Percentiles rank a stretch among this genome's conserved stretches.
Conservation (phyloP, 768 basidiomycete species). For the Mycena maculata region DNA sequence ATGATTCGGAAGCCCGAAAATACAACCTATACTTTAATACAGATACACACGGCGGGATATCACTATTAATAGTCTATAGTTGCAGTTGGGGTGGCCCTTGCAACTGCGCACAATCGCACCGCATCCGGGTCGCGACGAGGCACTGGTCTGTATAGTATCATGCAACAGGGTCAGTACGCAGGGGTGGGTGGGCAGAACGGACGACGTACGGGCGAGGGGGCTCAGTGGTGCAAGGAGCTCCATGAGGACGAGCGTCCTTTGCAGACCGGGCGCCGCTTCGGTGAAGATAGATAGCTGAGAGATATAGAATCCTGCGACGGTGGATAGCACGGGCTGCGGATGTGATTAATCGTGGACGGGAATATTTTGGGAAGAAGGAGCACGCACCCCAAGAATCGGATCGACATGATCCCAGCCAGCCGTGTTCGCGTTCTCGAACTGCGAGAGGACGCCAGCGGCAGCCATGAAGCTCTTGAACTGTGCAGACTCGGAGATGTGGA, state of each 20-base stretch:
- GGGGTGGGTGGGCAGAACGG: background rate
- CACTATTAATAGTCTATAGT: too few relatives aligned
- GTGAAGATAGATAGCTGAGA: background rate
- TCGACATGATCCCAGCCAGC: conserved; percentile 5
- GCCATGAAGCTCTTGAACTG: conserved; percentile 16
- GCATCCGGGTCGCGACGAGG: background rate
- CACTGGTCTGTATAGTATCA: background rate
- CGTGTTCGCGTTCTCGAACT: background rate
- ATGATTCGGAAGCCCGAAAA: too few relatives aligned
- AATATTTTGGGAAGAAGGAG: background rate
- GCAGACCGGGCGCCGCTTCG: background rate
- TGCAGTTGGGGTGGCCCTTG: too few relatives aligned
- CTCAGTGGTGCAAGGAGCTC: background rate
- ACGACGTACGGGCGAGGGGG: conserved; percentile 1
- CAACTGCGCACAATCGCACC: too few relatives aligned
- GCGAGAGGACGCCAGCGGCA: background rate
- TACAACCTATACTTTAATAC: too few relatives aligned
- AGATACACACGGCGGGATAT: too few relatives aligned
- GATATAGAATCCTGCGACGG: background rate
- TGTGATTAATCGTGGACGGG: background rate
- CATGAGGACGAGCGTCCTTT: background rate
- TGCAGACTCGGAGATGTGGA: background rate
- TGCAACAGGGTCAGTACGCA: background rate
- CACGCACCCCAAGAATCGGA: conserved; percentile 25
- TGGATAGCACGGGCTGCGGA: conserved; percentile 1